Evolutionary conservation across 73 alveolate species (phyloP), one percentile per base, ranked within the genome.

Genomic region (Blepharisma japonicum): DNA sequence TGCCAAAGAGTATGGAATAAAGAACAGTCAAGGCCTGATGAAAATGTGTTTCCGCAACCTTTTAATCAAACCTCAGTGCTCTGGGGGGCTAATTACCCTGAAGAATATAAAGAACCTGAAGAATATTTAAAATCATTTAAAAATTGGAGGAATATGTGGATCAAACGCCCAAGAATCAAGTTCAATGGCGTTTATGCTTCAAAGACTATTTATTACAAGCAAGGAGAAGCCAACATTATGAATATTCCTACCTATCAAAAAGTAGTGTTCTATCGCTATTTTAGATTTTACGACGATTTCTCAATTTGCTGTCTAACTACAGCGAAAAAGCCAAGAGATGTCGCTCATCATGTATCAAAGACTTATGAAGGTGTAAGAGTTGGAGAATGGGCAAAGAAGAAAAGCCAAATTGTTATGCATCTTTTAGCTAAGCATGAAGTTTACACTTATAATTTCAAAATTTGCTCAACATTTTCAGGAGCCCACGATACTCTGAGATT

Each of bases 91-190:
- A 25, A 61, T 14, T 61, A 1, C 23, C 74, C 38, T 8, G 23
- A 53, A 20, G 47, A 14, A 20, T 61, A 18, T 61, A 61, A 9
- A 9, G 74, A 61, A 8, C 14, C 50, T 14, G 46, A n/a, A 9
- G 74, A 61, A 39, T 61, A 18, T 39, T 61, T n/a, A 14, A 61
- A 61, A 61, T 18, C 49, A 14, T 61, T 61, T 61, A 61, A 61
- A 61, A 61, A 25, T 4, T 61, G 74, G 74, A 61, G 74, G 47
- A 61, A 61, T 61, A 61, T 61, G 74, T 61, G 74, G 74, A 25
- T 61, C 18, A 61, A 61, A 25, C 14, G 74, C 47, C 74, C 74
- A 39, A 61, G 23, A 61, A 61, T 61, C 2, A 61, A 39, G 74
- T 61, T 61, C 23, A 61, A 61, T 5, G 74, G 74, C 2, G 47